Evolutionary conservation across 2,329 filamentous ascomycete species (phyloP).

Genomic region (Xylariaceae sp.): DNA sequence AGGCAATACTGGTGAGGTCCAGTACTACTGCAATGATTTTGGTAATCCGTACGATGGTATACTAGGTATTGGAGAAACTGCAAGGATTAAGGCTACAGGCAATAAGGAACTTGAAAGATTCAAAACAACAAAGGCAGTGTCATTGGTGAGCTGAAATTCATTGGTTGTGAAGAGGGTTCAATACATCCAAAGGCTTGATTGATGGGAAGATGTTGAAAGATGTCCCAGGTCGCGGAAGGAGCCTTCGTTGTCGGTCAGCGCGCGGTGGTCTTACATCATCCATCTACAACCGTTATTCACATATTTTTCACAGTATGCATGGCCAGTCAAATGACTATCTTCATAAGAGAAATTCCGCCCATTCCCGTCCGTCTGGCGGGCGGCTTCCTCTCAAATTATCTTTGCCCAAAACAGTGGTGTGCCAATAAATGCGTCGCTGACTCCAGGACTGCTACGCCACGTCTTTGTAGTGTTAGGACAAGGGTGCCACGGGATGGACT

Average conservation of each 20-base stretch:
- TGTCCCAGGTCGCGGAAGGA: neutral
- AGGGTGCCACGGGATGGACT: too few relatives aligned
- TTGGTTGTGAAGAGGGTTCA: slow-evolving; percentile 3
- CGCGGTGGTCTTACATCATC: too few relatives aligned
- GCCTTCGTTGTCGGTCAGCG: neutral
- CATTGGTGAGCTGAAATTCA: slow-evolving; percentile 4
- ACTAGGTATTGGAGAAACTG: neutral
- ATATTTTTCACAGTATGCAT: too few relatives aligned
- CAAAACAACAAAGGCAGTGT: neutral
- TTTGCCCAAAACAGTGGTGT: too few relatives aligned
- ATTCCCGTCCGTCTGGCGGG: too few relatives aligned
- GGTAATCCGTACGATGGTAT: slow-evolving; percentile 2
- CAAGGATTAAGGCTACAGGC: neutral
- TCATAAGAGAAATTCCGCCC: too few relatives aligned
- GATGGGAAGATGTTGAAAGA: neutral
- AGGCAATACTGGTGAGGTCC: neutral
- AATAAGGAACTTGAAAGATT: neutral
- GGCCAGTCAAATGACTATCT: too few relatives aligned
- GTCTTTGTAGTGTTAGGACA: too few relatives aligned
- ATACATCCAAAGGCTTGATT: neutral
- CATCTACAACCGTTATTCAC: too few relatives aligned
- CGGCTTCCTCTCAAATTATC: too few relatives aligned
- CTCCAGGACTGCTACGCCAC: too few relatives aligned
- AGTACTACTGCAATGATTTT: neutral
- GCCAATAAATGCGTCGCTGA: too few relatives aligned